phyloP scores from a whole-genome alignment of 2,329 filamentous ascomycete genomes.

The Colletotrichum melonis region DNA sequence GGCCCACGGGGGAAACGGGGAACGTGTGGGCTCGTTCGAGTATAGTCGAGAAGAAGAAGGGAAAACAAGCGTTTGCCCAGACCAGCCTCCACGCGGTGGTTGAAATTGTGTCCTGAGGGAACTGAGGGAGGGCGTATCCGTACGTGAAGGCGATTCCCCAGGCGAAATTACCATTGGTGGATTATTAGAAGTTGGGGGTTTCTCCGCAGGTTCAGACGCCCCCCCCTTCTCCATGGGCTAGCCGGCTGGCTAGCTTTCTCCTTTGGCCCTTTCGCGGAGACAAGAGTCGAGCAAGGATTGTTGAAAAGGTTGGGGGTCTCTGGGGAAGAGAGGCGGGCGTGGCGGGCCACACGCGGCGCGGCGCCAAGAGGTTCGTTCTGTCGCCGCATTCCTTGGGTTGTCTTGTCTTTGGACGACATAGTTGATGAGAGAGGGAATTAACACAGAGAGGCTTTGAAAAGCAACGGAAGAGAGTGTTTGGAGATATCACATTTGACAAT shows the following conservation, averaged over 20 bases:
- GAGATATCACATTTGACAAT: background rate
- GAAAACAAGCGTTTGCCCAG: slow-evolving; percentile 36
- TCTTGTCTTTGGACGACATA: slow-evolving; percentile 13
- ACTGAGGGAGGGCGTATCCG: background rate
- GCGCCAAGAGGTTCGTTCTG: slow-evolving; percentile 22
- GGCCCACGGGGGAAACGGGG: background rate
- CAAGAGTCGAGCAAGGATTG: slow-evolving; percentile 10
- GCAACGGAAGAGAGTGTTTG: background rate
- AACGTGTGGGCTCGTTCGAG: background rate
- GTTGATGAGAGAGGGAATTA: background rate
- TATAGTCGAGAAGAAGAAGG: background rate
- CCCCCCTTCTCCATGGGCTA: background rate
- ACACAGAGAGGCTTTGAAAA: background rate
- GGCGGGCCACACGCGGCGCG: slow-evolving; percentile 16
- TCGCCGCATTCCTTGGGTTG: slow-evolving; percentile 28
- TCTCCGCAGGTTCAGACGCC: slow-evolving; percentile 21
- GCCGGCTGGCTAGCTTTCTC: too few relatives aligned
- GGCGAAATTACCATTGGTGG: slow-evolving; percentile 33
- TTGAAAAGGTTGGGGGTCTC: background rate
- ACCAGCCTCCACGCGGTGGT: slow-evolving; percentile 26
- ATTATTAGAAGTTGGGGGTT: slow-evolving; percentile 16
- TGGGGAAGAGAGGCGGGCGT: slow-evolving; percentile 10
- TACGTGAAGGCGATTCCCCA: background rate
- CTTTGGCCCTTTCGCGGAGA: background rate
- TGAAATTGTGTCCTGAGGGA: background rate